Evolutionary conservation across 768 basidiomycete genomes (phyloP), one percentile per base, ranked within the genome.

Genomic region (Rhodocollybia butyracea): DNA sequence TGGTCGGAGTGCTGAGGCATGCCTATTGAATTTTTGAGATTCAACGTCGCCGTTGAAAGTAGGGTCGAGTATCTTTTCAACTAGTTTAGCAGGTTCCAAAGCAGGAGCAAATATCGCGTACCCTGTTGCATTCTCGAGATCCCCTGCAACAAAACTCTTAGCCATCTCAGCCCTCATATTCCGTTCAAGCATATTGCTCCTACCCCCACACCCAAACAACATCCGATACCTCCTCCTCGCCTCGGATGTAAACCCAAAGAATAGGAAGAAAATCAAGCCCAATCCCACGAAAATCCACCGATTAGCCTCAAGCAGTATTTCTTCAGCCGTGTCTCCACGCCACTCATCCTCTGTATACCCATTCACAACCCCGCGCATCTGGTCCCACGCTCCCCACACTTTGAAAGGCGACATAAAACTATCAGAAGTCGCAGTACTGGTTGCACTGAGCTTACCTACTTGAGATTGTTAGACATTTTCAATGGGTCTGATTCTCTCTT

Each of bases 201-300:
- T 53, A 41, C 39, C 39, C 3, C 38, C 51, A 24, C 40, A 42
- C 22, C 51, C 41, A 32, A 53, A 30, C 5, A 53, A 31, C 10
- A 5, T 41, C 24, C 31, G 36, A 27, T 54, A 54, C 21, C 41
- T 36, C 43, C 42, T 46, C 41, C 53, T 54, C 5, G 43, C 53
- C 34, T 54, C 53, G 13, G 24, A 19, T 15, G 53, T 46, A 13
- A 54, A 45, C 26, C 53, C 53, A 46, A 54, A 46, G 43, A 46
- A 36, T 11, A 42, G 5, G 34, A 54, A 54, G 21, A 54, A 54
- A 17, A 54, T 26, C 4, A 46, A 46, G 12, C 30, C 42, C 3
- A 54, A 32, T 10, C 53, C 53, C 12, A 54, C 53, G 19, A 45
- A 54, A 24, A 54, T 54, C 53, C 53, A 54, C 10, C 53, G 53